A percentile compares a stretch with the other conserved stretches of the same genome.
phyloP scores from a whole-genome alignment of 495 filamentous ascomycete genomes.

The Cladorrhinum samala region DNA sequence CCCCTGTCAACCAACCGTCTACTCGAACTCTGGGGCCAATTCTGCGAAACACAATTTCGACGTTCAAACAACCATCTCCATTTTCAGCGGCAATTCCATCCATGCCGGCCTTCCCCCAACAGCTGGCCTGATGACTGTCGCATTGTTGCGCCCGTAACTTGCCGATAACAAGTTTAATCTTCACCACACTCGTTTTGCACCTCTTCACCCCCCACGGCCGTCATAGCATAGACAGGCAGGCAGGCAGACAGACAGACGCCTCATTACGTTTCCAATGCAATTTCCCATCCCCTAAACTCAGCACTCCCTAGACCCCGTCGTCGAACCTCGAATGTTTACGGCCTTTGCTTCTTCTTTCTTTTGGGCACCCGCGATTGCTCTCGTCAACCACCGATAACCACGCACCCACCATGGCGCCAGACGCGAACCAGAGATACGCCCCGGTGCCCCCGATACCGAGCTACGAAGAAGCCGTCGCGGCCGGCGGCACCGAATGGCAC shows the following conservation, averaged over 20 bases:
- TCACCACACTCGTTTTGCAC: conserved; percentile 15
- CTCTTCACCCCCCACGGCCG: conserved; percentile 2
- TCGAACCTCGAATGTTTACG: conserved; percentile 16
- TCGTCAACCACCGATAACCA: conserved; percentile 5
- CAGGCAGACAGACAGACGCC: too few relatives aligned
- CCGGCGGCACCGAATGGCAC: conserved; percentile 25
- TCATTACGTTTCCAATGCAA: background rate
- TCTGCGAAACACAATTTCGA: conserved; percentile 3
- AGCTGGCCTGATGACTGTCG: conserved; percentile 25
- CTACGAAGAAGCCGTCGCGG: conserved; percentile 81
- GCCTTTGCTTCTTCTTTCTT: background rate
- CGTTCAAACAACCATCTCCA: conserved; percentile 1
- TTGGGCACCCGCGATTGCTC: background rate
- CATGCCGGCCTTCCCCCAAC: conserved; percentile 15
- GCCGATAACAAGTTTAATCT: background rate
- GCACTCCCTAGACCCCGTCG: background rate
- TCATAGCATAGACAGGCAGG: too few relatives aligned
- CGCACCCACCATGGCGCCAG: conserved; percentile 38
- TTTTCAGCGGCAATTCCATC: conserved; percentile 7
- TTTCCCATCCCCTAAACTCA: background rate
- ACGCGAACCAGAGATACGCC: conserved; percentile 47
- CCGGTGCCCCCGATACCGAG: conserved; percentile 75
- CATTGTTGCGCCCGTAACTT: conserved; percentile 12
- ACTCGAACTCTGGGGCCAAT: background rate
- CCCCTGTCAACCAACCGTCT: conserved; percentile 8